Evolutionary conservation across 352 stramenopile genomes (phyloP).

Genomic region (Phytopythium cucurbitacearum): DNA sequence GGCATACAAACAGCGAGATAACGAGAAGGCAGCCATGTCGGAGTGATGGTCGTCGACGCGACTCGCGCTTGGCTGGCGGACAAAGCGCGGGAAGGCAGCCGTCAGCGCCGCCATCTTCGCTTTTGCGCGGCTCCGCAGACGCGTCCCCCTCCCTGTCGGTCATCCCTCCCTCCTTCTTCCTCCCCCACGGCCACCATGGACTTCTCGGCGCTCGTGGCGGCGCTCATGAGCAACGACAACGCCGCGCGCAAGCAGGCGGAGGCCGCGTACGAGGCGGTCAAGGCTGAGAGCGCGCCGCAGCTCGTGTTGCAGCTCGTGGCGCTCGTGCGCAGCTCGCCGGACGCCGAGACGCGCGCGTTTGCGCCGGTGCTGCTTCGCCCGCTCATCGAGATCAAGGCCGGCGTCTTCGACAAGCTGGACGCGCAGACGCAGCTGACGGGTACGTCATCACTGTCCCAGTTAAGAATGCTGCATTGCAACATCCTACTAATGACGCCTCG

Average conservation of each 20-base stretch:
- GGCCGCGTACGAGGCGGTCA: conserved; percentile 65
- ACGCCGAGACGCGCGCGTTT: conserved; percentile 66
- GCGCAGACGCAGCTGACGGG: conserved; percentile 24
- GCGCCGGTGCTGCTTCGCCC: conserved; percentile 75
- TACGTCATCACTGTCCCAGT: conserved; percentile 6
- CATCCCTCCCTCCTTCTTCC: background rate
- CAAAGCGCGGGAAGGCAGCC: background rate
- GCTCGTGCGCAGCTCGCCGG: conserved; percentile 46
- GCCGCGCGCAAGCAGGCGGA: conserved; percentile 67
- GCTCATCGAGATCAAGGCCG: conserved; percentile 64
- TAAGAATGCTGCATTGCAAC: background rate
- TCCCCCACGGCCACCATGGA: conserved; percentile 35
- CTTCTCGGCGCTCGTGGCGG: conserved; percentile 65
- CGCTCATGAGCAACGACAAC: conserved; percentile 79
- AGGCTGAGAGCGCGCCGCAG: conserved; percentile 53
- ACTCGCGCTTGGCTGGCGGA: background rate
- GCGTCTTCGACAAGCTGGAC: conserved; percentile 65
- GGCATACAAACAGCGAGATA: conserved; percentile 3
- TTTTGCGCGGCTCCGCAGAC: background rate
- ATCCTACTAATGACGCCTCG: background rate
- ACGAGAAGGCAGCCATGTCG: conserved; percentile 1
- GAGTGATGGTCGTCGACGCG: background rate
- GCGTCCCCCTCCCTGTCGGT: background rate
- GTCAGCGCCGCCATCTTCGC: background rate
- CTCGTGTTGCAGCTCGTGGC: conserved; percentile 69